phyloP scores from a whole-genome alignment of 129 eudicot species.

The Flaveria bidentis region DNA sequence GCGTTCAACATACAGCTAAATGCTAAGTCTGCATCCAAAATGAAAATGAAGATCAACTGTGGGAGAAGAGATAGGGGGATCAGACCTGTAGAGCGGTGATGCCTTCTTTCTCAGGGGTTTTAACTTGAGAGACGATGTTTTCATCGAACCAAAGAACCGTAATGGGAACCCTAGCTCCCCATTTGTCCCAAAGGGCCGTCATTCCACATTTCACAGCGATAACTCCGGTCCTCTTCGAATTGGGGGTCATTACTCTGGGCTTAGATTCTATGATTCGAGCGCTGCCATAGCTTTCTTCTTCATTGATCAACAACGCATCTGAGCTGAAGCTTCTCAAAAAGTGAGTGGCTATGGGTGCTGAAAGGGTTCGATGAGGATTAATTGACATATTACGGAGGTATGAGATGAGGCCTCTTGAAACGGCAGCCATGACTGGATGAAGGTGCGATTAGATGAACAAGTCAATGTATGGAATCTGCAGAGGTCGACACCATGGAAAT shows the following conservation, averaged over 20 bases:
- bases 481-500: conserved; percentile 6
- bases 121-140: conserved; percentile 89
- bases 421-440: conserved; percentile 48
- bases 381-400: conserved; percentile 45
- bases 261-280: conserved; percentile 59
- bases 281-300: conserved; percentile 19
- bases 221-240: conserved; percentile 76
- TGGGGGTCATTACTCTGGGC: conserved; percentile 58
- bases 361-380: conserved; percentile 22
- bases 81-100: conserved; percentile 81
- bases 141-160: conserved; percentile 88
- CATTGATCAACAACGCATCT: conserved; percentile 28
- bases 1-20: not conserved
- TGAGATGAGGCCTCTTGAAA: conserved; percentile 63
- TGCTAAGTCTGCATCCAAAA: not conserved
- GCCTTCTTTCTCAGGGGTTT: conserved; percentile 92
- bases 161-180: conserved; percentile 93
- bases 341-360: conserved; percentile 29
- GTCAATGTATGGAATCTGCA: not conserved
- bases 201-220: conserved; percentile 96
- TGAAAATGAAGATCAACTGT: not conserved
- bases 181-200: conserved; percentile 95
- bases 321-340: conserved; percentile 44
- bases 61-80: not conserved
- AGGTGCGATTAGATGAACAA: not conserved